Conservation (phyloP, 1,284 basidiomycete genomes). For the Mycena sp. region DNA sequence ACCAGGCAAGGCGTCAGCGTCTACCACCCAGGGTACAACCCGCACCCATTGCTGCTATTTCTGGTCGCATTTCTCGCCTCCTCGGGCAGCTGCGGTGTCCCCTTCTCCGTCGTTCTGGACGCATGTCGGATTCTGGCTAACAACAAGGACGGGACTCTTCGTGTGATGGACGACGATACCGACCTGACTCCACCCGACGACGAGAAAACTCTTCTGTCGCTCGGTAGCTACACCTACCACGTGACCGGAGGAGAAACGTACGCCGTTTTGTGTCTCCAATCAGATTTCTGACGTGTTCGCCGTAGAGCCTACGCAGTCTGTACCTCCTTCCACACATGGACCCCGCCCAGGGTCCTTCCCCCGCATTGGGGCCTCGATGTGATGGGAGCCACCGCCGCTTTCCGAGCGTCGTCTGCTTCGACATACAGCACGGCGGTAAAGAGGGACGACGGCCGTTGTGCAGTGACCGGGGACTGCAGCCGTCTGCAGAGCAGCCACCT, state of each 20-base stretch:
- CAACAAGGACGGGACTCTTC: background rate
- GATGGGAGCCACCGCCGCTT: background rate
- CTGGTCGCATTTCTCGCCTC: background rate
- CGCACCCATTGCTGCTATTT: background rate
- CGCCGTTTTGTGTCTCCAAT: background rate
- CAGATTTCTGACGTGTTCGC: background rate
- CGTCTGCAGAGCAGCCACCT: background rate
- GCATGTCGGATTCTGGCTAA: background rate
- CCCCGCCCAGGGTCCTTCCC: background rate
- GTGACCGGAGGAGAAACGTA: background rate
- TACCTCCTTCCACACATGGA: background rate
- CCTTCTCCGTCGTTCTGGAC: background rate
- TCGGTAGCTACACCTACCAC: background rate
- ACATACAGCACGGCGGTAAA: background rate
- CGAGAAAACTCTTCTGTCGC: background rate
- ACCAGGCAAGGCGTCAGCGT: no score
- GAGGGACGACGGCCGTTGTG: background rate
- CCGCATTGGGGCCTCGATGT: background rate
- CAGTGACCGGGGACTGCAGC: background rate
- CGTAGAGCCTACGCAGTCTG: background rate
- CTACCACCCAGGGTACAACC: background rate
- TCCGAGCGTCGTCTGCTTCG: background rate
- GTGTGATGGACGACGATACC: background rate
- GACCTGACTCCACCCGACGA: background rate
- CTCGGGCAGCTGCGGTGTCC: background rate